These are phyloP conservation scores for Beauveria brongniartii DNA, from an alignment of 2,329 filamentous ascomycete genomes.

Conservation along the genomic window DNA sequence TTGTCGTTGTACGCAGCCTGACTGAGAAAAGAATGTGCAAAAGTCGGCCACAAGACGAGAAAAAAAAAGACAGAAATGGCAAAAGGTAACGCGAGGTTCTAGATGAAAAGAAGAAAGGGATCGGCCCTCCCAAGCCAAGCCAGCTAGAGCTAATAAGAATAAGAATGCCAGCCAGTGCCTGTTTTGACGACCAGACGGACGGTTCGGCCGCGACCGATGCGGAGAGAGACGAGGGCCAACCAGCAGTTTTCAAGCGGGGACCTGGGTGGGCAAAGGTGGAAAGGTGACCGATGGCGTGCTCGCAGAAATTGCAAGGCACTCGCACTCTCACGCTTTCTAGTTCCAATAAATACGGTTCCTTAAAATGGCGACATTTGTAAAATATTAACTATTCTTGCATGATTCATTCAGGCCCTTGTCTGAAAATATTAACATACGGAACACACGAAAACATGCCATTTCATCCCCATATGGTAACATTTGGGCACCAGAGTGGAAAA, in stretches of 20 bases:
- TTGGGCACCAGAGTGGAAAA: too few relatives aligned
- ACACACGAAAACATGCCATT: neutral
- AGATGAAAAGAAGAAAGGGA: neutral
- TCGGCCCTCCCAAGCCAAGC: neutral
- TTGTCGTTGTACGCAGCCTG: neutral
- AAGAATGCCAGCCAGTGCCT: too few relatives aligned
- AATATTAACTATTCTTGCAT: neutral
- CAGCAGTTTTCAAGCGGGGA: neutral
- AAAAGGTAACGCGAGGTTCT: neutral
- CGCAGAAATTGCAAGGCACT: neutral
- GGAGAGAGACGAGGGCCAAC: neutral
- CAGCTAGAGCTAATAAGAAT: neutral
- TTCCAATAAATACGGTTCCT: neutral
- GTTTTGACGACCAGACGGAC: neutral
- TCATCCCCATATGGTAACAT: too few relatives aligned
- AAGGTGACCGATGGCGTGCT: conserved; percentile 8
- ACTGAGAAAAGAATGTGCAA: neutral
- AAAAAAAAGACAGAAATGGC: too few relatives aligned
- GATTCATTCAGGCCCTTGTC: neutral
- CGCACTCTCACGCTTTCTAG: neutral
- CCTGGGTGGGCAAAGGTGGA: neutral
- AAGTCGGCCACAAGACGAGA: neutral
- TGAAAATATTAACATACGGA: too few relatives aligned
- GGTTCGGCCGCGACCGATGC: neutral
- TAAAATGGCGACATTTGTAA: too few relatives aligned